These are phyloP conservation scores for Mucor irregularis DNA, from an alignment of 371 early-diverging fungal genomes.

Conservation along the genomic window DNA sequence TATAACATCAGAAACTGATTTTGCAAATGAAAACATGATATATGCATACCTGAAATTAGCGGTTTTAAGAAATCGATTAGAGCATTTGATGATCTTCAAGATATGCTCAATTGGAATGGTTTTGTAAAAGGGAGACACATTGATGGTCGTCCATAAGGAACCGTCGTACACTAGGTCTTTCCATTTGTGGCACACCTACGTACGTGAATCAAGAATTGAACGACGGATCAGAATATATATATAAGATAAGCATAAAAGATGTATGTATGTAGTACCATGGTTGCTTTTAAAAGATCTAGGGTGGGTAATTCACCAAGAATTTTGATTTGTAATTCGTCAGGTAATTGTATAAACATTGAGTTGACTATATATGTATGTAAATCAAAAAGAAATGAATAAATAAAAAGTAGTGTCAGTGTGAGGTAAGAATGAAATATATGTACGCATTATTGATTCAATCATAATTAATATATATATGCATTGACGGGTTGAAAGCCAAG, in stretches of 20 bases:
- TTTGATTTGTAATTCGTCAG: constrained; percentile 43
- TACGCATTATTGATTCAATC: no score
- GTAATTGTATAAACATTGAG: constrained; percentile 16
- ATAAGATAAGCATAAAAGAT: no score
- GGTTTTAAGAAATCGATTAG: constrained; percentile 51
- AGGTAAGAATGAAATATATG: no score
- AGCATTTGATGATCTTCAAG: constrained; percentile 42
- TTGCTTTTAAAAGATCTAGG: constrained; percentile 35
- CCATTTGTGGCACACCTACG: constrained; percentile 52
- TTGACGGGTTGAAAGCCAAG: no score
- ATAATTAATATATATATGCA: no score
- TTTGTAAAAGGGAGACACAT: constrained; percentile 52
- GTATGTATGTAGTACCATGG: constrained; percentile 26
- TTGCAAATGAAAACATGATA: neutral
- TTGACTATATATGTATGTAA: neutral
- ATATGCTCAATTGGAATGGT: constrained; percentile 49
- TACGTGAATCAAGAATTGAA: no score
- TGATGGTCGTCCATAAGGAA: constrained; percentile 52
- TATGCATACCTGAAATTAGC: constrained; percentile 54
- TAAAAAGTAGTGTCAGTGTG: no score
- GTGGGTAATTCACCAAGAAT: constrained; percentile 32
- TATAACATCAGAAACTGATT: neutral
- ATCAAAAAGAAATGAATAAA: no score
- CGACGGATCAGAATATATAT: neutral
- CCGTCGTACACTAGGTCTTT: constrained; percentile 51